phyloP scores from a whole-genome alignment of 495 filamentous ascomycete species.

The Saxophila tyrrhenica region DNA sequence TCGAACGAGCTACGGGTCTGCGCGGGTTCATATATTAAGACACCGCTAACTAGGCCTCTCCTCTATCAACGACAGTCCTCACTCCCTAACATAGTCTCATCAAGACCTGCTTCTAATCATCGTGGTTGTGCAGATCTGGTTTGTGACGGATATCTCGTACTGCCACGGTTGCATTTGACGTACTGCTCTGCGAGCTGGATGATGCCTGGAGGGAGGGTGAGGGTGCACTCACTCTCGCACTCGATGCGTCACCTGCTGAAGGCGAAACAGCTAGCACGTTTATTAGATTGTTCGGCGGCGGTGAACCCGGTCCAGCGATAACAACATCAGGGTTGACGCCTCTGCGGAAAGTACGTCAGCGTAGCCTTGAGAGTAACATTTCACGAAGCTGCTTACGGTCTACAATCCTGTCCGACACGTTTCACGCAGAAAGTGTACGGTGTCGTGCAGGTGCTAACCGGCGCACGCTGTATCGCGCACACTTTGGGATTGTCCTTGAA shows the following conservation, averaged over 20 bases:
- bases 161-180: background rate
- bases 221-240: no score
- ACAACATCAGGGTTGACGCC: background rate
- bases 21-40: no score
- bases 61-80: no score
- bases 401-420: background rate
- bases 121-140: background rate
- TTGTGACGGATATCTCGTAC: background rate
- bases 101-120: no score
- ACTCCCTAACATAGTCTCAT: no score
- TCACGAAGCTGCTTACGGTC: background rate
- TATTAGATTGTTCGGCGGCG: background rate
- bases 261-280: background rate
- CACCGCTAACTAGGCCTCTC: no score
- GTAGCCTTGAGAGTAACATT: background rate
- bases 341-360: background rate
- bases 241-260: no score
- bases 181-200: background rate
- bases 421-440: background rate
- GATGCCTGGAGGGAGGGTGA: no score
- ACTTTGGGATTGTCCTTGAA: background rate
- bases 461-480: background rate
- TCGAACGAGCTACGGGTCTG: no score
- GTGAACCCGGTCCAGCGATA: background rate
- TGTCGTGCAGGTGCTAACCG: background rate